Evolutionary conservation across 1,284 basidiomycete species (phyloP).

Genomic region (Somion occarium): DNA sequence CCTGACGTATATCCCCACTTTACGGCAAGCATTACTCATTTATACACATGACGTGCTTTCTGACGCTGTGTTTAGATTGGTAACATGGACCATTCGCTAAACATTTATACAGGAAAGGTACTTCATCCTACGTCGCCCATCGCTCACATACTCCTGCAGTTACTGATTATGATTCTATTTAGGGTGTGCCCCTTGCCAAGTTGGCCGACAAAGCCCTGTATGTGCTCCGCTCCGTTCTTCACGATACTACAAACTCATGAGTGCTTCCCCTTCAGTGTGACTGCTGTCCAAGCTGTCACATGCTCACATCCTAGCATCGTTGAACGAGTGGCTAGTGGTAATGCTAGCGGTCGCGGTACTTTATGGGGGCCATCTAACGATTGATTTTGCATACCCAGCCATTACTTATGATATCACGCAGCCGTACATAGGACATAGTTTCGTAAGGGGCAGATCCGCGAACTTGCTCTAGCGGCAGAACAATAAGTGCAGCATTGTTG

Average conservation of each 20-base stretch:
- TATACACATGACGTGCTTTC: not conserved
- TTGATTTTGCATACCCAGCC: constrained; percentile 1
- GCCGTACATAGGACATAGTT: not conserved
- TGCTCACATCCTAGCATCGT: constrained; percentile 74
- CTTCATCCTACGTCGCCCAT: constrained; percentile 6
- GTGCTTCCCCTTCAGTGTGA: constrained; percentile 45
- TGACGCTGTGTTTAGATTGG: constrained; percentile 44
- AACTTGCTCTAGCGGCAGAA: not conserved
- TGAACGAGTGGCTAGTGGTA: constrained; percentile 70
- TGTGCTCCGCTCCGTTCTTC: too few species aligned
- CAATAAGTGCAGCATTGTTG: too few species aligned
- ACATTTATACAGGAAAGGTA: constrained; percentile 69
- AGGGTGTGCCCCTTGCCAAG: constrained; percentile 65
- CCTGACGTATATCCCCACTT: constrained; percentile 76
- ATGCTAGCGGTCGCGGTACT: constrained; percentile 71
- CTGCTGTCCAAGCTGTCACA: constrained; percentile 80
- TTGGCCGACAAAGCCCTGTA: constrained; percentile 55
- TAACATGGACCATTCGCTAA: constrained; percentile 71
- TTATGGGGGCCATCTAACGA: constrained; percentile 60
- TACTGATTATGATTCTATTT: constrained; percentile 7
- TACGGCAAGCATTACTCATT: constrained; percentile 44
- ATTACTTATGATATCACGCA: not conserved
- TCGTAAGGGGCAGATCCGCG: not conserved
- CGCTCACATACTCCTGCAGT: too few species aligned
- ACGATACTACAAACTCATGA: too few species aligned